Conservation (phyloP, 2,329 filamentous ascomycete species). For the Penicillium sp. region DNA sequence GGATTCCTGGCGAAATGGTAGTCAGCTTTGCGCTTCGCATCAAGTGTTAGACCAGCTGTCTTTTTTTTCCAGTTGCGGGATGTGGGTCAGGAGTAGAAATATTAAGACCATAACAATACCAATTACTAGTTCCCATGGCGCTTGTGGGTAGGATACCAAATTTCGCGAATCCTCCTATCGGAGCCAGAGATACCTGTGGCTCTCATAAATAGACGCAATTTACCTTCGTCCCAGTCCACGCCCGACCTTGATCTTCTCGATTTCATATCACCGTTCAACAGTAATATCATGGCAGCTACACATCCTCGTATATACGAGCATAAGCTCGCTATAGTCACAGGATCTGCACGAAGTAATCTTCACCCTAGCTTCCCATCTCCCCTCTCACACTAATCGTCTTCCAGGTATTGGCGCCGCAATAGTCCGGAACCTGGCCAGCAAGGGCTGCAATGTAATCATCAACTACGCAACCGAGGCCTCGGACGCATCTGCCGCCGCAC, state of each 20-base stretch:
- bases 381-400: not conserved
- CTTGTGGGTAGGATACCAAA: no score
- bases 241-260: no score
- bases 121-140: not conserved
- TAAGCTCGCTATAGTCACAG: not conserved
- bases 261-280: not conserved
- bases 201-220: no score
- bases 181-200: no score
- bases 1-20: constrained; percentile 15
- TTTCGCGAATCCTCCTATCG: no score
- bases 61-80: no score
- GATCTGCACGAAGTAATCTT: not conserved
- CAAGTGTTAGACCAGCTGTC: not conserved
- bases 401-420: constrained; percentile 62
- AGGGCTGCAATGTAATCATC: constrained; percentile 60
- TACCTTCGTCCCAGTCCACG: no score
- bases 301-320: not conserved
- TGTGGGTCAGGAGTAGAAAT: no score
- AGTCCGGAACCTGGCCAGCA: constrained; percentile 57
- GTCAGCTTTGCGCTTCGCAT: not conserved
- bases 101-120: not conserved
- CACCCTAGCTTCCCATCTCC: not conserved
- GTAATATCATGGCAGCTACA: not conserved
- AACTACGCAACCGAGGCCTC: constrained; percentile 61
- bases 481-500: constrained; percentile 16